Percentiles rank a stretch among this genome's conserved stretches.
Evolutionary conservation across 1,284 basidiomycete genomes (phyloP).

Genomic region (Coniophora puteana): DNA sequence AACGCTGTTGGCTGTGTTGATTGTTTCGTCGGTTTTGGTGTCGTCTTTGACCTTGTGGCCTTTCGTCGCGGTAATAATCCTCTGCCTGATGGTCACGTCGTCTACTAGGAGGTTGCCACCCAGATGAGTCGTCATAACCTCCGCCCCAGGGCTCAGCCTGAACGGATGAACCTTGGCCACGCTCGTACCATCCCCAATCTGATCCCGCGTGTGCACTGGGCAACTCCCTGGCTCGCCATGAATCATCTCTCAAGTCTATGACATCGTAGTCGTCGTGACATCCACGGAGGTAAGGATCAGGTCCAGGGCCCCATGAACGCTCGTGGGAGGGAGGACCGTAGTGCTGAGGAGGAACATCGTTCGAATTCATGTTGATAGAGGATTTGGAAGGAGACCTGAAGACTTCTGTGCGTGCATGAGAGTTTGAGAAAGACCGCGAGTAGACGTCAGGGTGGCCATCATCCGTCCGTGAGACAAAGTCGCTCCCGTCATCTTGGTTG

Average conservation of each 20-base stretch:
- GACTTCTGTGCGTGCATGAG: constrained; percentile 45
- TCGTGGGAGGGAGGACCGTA: constrained; percentile 48
- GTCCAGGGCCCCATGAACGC: constrained; percentile 42
- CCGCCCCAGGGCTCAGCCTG: no score
- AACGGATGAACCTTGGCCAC: no score
- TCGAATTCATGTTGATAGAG: constrained; percentile 43
- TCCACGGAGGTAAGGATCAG: constrained; percentile 45
- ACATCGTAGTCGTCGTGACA: constrained; percentile 49
- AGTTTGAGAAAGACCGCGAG: constrained; percentile 33
- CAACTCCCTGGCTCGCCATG: constrained; percentile 42
- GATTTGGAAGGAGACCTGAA: constrained; percentile 45
- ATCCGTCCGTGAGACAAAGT: constrained; percentile 47
- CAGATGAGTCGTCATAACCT: constrained; percentile 37
- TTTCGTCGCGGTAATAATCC: constrained; percentile 21
- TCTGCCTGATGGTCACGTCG: constrained; percentile 27
- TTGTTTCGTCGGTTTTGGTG: constrained; percentile 25
- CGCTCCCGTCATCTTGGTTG: constrained; percentile 42
- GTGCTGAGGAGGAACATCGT: constrained; percentile 48
- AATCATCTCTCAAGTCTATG: constrained; percentile 39
- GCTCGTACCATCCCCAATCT: no score
- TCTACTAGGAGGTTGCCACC: constrained; percentile 41
- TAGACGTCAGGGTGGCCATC: constrained; percentile 42
- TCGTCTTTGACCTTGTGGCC: constrained; percentile 26
- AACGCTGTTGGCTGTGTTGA: no score
- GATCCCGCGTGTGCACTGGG: no score